These are phyloP conservation scores for Fraxinus cuspidata DNA, from an alignment of 257 asterid genomes.

Conservation along the genomic window DNA sequence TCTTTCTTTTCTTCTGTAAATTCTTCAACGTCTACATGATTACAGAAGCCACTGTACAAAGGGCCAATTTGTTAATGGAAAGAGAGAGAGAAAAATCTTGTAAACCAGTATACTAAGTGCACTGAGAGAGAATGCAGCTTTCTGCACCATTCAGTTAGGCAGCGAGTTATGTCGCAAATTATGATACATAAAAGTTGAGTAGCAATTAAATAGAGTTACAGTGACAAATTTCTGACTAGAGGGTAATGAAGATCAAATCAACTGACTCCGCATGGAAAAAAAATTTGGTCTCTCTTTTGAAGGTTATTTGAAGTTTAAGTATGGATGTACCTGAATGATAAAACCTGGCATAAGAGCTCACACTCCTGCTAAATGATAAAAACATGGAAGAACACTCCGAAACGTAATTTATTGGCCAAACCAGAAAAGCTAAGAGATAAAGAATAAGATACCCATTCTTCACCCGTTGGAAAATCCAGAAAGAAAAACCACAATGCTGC, in stretches of 20 bases:
- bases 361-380: not conserved
- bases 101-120: not conserved
- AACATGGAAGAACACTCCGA: not conserved
- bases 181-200: not conserved
- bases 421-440: not conserved
- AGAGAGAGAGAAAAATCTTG: not conserved
- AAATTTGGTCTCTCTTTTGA: not conserved
- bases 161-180: not conserved
- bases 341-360: not conserved
- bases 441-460: not conserved
- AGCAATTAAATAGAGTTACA: not conserved
- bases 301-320: not conserved
- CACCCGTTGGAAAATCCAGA: not conserved
- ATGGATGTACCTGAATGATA: not conserved
- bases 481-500: not conserved
- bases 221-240: not conserved
- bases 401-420: not conserved
- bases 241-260: constrained; percentile 3
- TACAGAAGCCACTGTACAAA: constrained; percentile 84
- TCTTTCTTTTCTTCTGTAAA: constrained; percentile 88
- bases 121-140: not conserved
- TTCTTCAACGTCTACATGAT: constrained; percentile 87
- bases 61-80: constrained; percentile 17
- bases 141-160: not conserved
- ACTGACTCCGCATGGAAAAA: not conserved